Base-by-base conservation (phyloP, 208 protist genomes). In the Crithidia sp. region DNA sequence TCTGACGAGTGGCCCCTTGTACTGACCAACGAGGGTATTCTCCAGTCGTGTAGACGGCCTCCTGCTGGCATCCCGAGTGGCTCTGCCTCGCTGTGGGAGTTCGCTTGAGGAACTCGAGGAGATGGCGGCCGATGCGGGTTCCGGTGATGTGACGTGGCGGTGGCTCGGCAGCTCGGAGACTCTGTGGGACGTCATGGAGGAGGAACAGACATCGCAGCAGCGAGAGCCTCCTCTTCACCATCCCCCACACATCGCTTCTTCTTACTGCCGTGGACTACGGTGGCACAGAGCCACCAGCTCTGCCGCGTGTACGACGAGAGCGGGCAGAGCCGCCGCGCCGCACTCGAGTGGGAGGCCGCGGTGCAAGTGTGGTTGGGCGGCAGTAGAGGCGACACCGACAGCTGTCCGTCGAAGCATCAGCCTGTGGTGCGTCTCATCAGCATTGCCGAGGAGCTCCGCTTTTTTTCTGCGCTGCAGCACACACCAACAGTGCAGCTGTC, bases 261-360 rank as follows among this genome's bases (percentile, higher is more conserved):
- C 37, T 76, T 96, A 12, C 72, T 96, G 44, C 92, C 92, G 47
- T 96, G 89, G 88, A 89, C 77, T 9, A 90, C 90, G 13, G 62
- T 91, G 36, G 89, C 87, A 8, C 52, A 71, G 14, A 84, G 82
- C 41, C 83, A 84, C 39, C 87, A 94, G 64, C 86, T 82, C 6
- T 64, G 92, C 17, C 83, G 90, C 16, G 60, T 96, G n/a, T 96
- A 96, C 62, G 92, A 96, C 73, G 92, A 96, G 71, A 87, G 90
- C 60, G 82, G 83, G 6, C 80, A 90, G 56, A 88, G 87, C 37
- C 70, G 63, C 16, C 39, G 71, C 43, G 83, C 81, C 0, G 84
- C 84, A 4, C 62, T 63, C 1, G 53, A 66, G 40, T 95, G 88
- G 76, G 87, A 84, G 56, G 63, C 67, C 19, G 55, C 55, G 41